A percentile compares a stretch with the other conserved stretches of the same genome.
Conservation (phyloP, 192 early-diverging fungal species). For the Pilaira anomala region DNA sequence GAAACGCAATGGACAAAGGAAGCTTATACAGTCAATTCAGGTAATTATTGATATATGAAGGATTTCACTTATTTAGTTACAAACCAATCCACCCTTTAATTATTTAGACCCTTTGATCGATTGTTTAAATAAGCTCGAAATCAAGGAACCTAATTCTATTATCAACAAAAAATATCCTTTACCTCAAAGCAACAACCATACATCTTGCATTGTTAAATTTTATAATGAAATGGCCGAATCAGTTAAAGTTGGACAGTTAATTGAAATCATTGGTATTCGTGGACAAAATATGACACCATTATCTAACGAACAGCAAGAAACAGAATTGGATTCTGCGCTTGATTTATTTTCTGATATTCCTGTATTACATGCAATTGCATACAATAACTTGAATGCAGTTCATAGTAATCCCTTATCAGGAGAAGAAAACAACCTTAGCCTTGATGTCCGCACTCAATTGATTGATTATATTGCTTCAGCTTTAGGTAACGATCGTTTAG, state of each 20-base stretch:
- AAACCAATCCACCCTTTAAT: not conserved
- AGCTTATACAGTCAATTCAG: slow-evolving; percentile 4
- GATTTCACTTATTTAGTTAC: slow-evolving; percentile 9
- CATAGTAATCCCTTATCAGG: not conserved
- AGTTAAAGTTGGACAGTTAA: slow-evolving; percentile 53
- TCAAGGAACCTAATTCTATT: slow-evolving; percentile 16
- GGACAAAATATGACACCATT: slow-evolving; percentile 16
- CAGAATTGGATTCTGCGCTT: not conserved
- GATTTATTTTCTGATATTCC: slow-evolving; percentile 22
- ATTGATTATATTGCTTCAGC: slow-evolving; percentile 57
- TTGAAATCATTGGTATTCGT: slow-evolving; percentile 68
- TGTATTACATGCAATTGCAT: slow-evolving; percentile 54
- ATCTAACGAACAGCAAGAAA: not conserved
- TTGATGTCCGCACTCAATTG: slow-evolving; percentile 35
- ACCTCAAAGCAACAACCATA: slow-evolving; percentile 48
- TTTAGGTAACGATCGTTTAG: slow-evolving; percentile 61
- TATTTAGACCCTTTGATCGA: slow-evolving; percentile 1
- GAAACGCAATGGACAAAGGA: slow-evolving; percentile 60
- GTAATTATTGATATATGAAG: not conserved
- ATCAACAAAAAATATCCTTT: slow-evolving; percentile 53
- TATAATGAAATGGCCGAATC: slow-evolving; percentile 28
- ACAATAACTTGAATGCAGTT: slow-evolving; percentile 31
- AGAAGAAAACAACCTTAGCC: not conserved
- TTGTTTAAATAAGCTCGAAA: slow-evolving; percentile 8
- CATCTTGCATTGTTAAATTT: slow-evolving; percentile 61